Evolutionary conservation across 139 green algal genomes (phyloP), one percentile per base, ranked within the genome.

Genomic region (Coelastrella sp.): DNA sequence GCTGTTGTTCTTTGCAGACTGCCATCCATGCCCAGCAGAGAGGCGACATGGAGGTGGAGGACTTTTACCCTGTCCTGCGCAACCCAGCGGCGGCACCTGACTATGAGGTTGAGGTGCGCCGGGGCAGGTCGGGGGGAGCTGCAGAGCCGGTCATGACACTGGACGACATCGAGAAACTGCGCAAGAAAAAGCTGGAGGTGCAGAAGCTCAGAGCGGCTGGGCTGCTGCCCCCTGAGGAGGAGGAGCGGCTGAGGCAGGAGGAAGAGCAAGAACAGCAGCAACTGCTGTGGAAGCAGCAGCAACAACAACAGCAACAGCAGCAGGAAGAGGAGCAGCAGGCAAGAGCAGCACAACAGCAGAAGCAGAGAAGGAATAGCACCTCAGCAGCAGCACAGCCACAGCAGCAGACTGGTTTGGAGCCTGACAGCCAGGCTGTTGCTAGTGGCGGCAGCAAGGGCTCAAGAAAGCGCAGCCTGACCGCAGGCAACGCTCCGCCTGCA

Each of bases 1-100:
- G 20, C 25, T 82, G 24, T 72, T 8, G 9, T 19, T 19, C 56
- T 19, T 24, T 75, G 82, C 84, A 88, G 84, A 88, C 49, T 68
- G 84, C 84, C 49, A 88, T 88, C 68, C 84, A 66, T n/a, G 84
- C 84, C 49, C 68, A 80, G 66, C 49, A 88, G 68, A 14, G 19
- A 10, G 58, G 84, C 11, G 22, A 25, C 9, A 35, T 66, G 0
- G 68, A 80, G 35, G 14, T 22, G 7, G 7, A 58, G 12, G 49
- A 27, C 0, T 73, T 59, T n/a, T 68, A 59, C 49, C 12, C 35
- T 15, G 14, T 63, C 35, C 15, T 25, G 78, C 68, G 84, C 6
- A 49, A 20, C 0, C 11, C 68, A 57, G 63, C 63, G n/a, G 78
- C 84, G 12, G 84, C 84, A 12, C 84, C 84, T 9, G 35, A 73